Evolutionary conservation across 495 filamentous ascomycete genomes (phyloP), one percentile per base, ranked within the genome.

Genomic region (Penicillium maclennaniae): DNA sequence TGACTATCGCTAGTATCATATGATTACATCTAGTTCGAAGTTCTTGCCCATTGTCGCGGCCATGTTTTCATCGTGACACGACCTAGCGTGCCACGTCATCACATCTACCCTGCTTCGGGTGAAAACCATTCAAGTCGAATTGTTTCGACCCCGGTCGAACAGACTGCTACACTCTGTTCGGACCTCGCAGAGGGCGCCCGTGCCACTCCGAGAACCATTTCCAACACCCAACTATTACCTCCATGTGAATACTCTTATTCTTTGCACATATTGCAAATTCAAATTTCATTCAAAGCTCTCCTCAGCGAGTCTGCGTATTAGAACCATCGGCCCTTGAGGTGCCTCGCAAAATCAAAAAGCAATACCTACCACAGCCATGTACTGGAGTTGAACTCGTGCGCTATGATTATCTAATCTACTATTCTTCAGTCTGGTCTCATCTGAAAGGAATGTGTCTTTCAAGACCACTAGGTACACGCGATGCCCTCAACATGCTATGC

Each of bases 1-100:
- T 91, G 69, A 88, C 85, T 54, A 91, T 91, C 61, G 87, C 87
- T 36, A 90, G 87, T 67, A 90, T 91, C 46, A 90, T 91, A 20
- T 75, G 47, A 71, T 42, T 17, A 27, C 38, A 41, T 27, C 6
- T 1, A 4, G 8, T 3, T 8, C 21, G 15, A n/a, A 7, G 1
- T 25, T 7, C 16, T 37, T 3, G 8, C 8, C 14, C 1, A 1
- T 34, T 34, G 3, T 34, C 31, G 14, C 31, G 3, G 4, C 9
- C 8, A 23, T 23, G 23, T 23, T 23, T 23, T 12, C 10, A 12
- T 34, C 8, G 10, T 34, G 31, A 12, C 31, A 34, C 15, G 31
- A 34, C 31, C 31, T 3, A 34, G 15, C 8, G 14, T 12, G 31
- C 31, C 27, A 12, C 23, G 2, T 34, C 31, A 14, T 0, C 31